phyloP scores from a whole-genome alignment of 805 yeast genomes.

The Blastobotrys americana region DNA sequence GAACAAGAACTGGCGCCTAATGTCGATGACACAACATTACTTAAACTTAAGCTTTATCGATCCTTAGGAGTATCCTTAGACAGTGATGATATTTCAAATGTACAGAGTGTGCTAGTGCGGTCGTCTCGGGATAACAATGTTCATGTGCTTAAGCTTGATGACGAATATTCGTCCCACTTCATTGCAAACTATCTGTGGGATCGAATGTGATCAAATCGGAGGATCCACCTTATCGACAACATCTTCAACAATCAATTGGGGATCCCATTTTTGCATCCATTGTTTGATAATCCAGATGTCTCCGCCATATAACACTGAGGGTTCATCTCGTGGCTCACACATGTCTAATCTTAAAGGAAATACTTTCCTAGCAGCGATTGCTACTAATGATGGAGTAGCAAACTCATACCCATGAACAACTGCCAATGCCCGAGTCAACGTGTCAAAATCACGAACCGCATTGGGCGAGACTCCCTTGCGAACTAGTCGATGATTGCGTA shows the following conservation, averaged over 20 bases:
- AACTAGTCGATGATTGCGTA: slow-evolving; percentile 50
- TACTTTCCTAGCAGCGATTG: slow-evolving; percentile 41
- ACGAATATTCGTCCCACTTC: slow-evolving; percentile 57
- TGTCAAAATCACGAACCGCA: slow-evolving; percentile 38
- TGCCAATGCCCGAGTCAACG: slow-evolving; percentile 36
- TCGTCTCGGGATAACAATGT: slow-evolving; percentile 15
- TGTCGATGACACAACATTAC: slow-evolving; percentile 17
- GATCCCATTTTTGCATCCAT: slow-evolving; percentile 40
- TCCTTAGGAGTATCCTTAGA: slow-evolving; percentile 21
- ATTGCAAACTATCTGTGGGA: slow-evolving; percentile 78
- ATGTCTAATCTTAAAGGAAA: slow-evolving; percentile 43
- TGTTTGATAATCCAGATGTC: slow-evolving; percentile 38
- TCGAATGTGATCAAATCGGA: slow-evolving; percentile 35
- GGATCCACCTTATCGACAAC: slow-evolving; percentile 45
- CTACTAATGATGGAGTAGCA: slow-evolving; percentile 49
- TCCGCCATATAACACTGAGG: slow-evolving; percentile 50
- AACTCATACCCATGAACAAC: slow-evolving; percentile 35
- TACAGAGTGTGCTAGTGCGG: slow-evolving; percentile 19
- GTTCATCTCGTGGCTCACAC: slow-evolving; percentile 39
- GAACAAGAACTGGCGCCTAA: slow-evolving; percentile 9
- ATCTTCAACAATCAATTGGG: slow-evolving; percentile 44
- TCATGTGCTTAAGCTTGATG: slow-evolving; percentile 26
- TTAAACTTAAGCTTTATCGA: slow-evolving; percentile 21
- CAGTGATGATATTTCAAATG: slow-evolving; percentile 13
- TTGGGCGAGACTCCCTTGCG: slow-evolving; percentile 45